These are phyloP conservation scores for Saccharomycopsis hybrid DNA, from an alignment of 1,139 yeast species.

Conservation along the genomic window DNA sequence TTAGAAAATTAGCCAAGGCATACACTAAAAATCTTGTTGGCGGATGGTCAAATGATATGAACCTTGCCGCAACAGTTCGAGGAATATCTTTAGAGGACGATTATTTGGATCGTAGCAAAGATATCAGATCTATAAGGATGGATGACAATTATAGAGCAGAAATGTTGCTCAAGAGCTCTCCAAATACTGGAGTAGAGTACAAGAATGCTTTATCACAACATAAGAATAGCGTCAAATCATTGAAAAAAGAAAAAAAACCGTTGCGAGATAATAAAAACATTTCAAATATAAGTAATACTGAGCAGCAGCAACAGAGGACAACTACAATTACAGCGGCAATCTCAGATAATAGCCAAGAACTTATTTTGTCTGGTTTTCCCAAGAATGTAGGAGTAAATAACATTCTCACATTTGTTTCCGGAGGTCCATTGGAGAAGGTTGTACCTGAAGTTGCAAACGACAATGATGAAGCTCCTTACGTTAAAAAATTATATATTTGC, in stretches of 20 bases:
- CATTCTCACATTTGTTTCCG: constrained; percentile 53
- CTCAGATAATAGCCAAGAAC: constrained; percentile 17
- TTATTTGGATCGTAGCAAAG: not conserved
- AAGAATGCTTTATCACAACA: constrained; percentile 1
- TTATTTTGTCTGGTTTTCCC: constrained; percentile 35
- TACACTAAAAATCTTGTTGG: constrained; percentile 25
- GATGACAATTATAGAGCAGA: not conserved
- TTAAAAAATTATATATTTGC: constrained; percentile 30
- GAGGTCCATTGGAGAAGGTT: constrained; percentile 61
- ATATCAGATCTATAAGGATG: not conserved
- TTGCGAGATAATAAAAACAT: constrained; percentile 10
- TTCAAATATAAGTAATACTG: constrained; percentile 1
- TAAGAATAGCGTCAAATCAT: not conserved
- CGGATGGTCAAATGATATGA: constrained; percentile 10
- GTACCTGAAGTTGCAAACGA: constrained; percentile 32
- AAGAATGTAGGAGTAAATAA: constrained; percentile 40
- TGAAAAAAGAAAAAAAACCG: constrained; percentile 4
- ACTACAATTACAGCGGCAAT: not conserved
- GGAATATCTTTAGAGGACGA: not conserved
- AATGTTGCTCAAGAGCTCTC: not conserved
- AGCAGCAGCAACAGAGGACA: too few species aligned
- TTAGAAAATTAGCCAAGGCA: constrained; percentile 26
- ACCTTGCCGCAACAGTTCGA: too few species aligned
- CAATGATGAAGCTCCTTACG: constrained; percentile 17
- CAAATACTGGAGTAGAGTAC: not conserved